Evolutionary conservation across 768 basidiomycete species (phyloP), one percentile per base, ranked within the genome.

Genomic region (Rhodosporidiobolus odoratus): DNA sequence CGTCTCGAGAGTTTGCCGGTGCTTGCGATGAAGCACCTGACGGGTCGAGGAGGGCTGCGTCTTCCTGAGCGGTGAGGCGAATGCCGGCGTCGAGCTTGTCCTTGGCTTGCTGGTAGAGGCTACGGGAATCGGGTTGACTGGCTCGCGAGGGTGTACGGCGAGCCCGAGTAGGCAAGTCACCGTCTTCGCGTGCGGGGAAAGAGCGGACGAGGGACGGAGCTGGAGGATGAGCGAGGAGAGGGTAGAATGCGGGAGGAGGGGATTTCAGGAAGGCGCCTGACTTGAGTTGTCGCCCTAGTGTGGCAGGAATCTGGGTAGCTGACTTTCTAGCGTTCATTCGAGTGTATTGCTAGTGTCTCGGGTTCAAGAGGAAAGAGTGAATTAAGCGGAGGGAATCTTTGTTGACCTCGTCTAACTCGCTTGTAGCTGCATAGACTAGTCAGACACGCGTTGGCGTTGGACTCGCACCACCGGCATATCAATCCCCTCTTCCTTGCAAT

Each of bases 121-220:
- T 56, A 50, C n/a, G 27, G 30, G 34, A 40, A 9, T 0, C 30
- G 4, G 53, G 19, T 0, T n/a, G 0, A 38, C n/a, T n/a, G 54
- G 56, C 4, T 10, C 12, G 30, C 30, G 38, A 38, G 9, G 45
- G 56, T 21, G 47, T 38, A n/a, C 1, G 48, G 25, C 45, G 34
- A 15, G 52, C 58, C 30, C 0, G 30, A n/a, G 38, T 23, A 6
- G 69, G 53, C 4, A 73, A 45, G 60, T 75, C 75, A 8, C 10
- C 4, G 1, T 23, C 13, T 3, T 62, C 47, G 19, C 75, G 50
- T 5, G 40, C 19, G 21, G 75, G 66, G 58, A 71, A 65, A 8
- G 62, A 48, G n/a, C 73, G 58, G n/a, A 71, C 67, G 47, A 72
- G 62, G 9, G 73, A 70, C 8, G 75, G 68, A 0, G 73, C 65